Percentiles rank a stretch among this genome's conserved stretches.
phyloP scores from a whole-genome alignment of 1,284 basidiomycete genomes.

The Leccinum variabile region DNA sequence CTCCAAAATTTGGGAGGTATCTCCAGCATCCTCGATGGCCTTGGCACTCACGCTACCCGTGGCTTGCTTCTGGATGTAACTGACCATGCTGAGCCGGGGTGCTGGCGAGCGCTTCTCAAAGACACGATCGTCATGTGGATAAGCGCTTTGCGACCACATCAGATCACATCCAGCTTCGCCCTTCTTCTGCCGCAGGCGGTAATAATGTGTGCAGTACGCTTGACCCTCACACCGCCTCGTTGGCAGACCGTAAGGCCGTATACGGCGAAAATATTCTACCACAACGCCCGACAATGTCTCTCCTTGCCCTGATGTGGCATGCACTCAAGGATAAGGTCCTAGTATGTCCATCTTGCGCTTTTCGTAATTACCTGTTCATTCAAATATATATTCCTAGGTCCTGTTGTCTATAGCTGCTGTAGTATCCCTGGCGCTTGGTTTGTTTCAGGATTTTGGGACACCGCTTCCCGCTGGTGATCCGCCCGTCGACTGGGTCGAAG shows the following conservation, averaged over 20 bases:
- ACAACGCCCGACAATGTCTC: constrained; percentile 71
- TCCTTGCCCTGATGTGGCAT: constrained; percentile 89
- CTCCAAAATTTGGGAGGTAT: constrained; percentile 78
- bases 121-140: constrained; percentile 38
- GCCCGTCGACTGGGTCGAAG: constrained; percentile 95
- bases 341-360: constrained; percentile 46
- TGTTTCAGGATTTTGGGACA: constrained; percentile 91
- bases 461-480: constrained; percentile 57
- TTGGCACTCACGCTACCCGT: constrained; percentile 67
- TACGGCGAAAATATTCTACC: constrained; percentile 89
- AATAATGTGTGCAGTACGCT: constrained; percentile 18
- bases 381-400: constrained; percentile 49
- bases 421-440: constrained; percentile 89
- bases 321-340: constrained; percentile 96
- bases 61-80: constrained; percentile 44
- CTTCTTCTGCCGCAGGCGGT: constrained; percentile 37
- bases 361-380: neutral
- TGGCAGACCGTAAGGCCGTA: constrained; percentile 69
- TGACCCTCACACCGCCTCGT: constrained; percentile 49
- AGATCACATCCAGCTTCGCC: constrained; percentile 40
- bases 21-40: constrained; percentile 63
- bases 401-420: constrained; percentile 89
- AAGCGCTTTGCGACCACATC: neutral
- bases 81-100: constrained; percentile 26
- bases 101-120: constrained; percentile 40